Base-by-base conservation (phyloP, 1,284 basidiomycete species). In the Heimioporus retisporus region DNA sequence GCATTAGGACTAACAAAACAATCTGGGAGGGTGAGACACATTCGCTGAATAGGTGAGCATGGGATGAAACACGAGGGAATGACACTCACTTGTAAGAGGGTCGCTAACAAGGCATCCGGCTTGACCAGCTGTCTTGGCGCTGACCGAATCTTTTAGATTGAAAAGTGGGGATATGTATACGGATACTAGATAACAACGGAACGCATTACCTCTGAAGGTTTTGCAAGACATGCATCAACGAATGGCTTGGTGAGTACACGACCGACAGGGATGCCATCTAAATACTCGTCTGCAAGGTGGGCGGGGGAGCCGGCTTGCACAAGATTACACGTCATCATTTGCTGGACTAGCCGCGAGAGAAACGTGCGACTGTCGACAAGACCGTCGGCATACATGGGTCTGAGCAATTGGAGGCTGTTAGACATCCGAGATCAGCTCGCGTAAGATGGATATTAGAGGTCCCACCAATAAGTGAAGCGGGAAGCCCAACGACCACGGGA, bases 251-350 rank as follows among this genome's bases (percentile, higher is more conserved):
- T 82, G 60, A 95, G 81, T 2, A 90, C 86, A 18, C 93, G 87
- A 73, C 85, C 89, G 42, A 82, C 81, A n/a, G 90, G 80, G 76
- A 97, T 86, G 44, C 91, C 93, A 55, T 89, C 86, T 6, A 95
- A 80, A 77, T 94, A 95, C 72, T 96, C 94, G 69, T 96, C 93
- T 7, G 89, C 87, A 21, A 98, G 81, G 59, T 92, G 87, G 13
- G 88, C 86, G 16, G 97, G 81, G 73, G 98, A 97, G 2, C 92
- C 92, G 10, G 93, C 86, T 80, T 98, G 96, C 3, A 95, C 94
- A 23, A 96, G 85, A 77, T 96, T 96, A 70, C 92, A 92, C 1
- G 83, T 83, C 11, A 81, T 77, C 82, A 97, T 88, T 72, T 93
- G 92, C 63, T 95, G 90, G 18, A 95, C 88, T 56, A 97, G 82